These are phyloP conservation scores for Globisporangium okanoganense DNA, from an alignment of 352 stramenopile species.

Conservation along the genomic window DNA sequence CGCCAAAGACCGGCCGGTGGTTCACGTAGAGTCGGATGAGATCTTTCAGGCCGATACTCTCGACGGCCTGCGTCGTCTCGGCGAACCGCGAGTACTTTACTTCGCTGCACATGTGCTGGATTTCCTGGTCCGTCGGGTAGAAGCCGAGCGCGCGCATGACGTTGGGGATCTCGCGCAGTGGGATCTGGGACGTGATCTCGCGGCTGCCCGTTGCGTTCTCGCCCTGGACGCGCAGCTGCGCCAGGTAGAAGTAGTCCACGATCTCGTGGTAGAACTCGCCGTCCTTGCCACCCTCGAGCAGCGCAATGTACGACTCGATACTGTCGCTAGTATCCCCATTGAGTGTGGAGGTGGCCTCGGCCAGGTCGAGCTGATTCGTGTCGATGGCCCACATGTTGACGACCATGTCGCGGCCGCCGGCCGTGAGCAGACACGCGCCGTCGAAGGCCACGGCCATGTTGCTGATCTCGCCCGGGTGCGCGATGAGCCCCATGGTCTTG, in stretches of 20 bases:
- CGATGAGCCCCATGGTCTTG: slow-evolving; percentile 91
- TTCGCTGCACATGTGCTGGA: slow-evolving; percentile 87
- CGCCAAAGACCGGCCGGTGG: slow-evolving; percentile 87
- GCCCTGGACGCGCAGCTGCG: slow-evolving; percentile 88
- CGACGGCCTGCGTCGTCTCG: slow-evolving; percentile 62
- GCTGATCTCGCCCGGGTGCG: slow-evolving; percentile 86
- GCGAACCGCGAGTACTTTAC: slow-evolving; percentile 82
- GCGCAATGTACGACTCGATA: slow-evolving; percentile 74
- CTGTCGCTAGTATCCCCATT: background rate
- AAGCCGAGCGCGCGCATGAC: slow-evolving; percentile 91
- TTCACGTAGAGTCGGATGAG: slow-evolving; percentile 93
- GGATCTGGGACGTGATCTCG: slow-evolving; percentile 68
- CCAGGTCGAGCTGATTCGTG: slow-evolving; percentile 62
- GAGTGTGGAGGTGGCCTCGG: slow-evolving; percentile 44
- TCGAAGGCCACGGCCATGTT: slow-evolving; percentile 83
- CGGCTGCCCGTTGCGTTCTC: slow-evolving; percentile 80
- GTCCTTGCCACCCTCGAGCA: slow-evolving; percentile 81
- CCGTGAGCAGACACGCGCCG: slow-evolving; percentile 85
- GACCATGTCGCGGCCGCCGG: slow-evolving; percentile 84
- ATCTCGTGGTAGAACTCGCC: slow-evolving; percentile 90
- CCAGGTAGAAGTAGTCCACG: slow-evolving; percentile 95
- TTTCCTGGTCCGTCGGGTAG: slow-evolving; percentile 91
- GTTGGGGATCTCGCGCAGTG: slow-evolving; percentile 87
- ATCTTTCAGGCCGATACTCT: slow-evolving; percentile 61
- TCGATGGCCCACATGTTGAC: slow-evolving; percentile 92